Conservation (phyloP, 2,329 filamentous ascomycete species). For the Monilinia vaccinii-corymbosi region DNA sequence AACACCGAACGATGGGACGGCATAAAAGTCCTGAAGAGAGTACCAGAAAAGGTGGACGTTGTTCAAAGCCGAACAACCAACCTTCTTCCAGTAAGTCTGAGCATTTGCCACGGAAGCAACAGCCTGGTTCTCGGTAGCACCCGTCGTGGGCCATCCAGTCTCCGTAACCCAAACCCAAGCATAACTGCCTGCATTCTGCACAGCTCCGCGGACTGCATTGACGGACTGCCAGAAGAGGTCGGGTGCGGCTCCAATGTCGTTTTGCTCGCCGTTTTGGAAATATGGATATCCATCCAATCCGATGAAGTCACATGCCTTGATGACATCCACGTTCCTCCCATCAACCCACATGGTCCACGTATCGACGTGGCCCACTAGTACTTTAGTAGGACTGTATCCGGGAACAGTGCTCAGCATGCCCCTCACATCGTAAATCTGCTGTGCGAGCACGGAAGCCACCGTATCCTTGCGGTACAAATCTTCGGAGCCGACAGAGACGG, state of each 20-base stretch:
- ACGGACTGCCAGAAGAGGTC: slow-evolving; percentile 41
- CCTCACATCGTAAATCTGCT: slow-evolving; percentile 41
- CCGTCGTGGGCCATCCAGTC: slow-evolving; percentile 55
- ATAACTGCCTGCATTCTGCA: slow-evolving; percentile 37
- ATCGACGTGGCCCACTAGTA: slow-evolving; percentile 56
- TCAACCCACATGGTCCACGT: slow-evolving; percentile 58
- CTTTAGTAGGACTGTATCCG: slow-evolving; percentile 41
- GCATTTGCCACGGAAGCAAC: slow-evolving; percentile 48
- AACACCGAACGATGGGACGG: slow-evolving; percentile 33
- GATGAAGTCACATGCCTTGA: slow-evolving; percentile 54
- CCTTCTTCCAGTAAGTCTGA: slow-evolving; percentile 52
- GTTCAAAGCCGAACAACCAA: slow-evolving; percentile 50
- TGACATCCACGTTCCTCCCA: slow-evolving; percentile 47
- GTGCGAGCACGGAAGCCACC: not conserved
- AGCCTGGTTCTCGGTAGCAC: slow-evolving; percentile 44
- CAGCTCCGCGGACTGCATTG: slow-evolving; percentile 27
- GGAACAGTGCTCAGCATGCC: slow-evolving; percentile 40
- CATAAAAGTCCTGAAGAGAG: slow-evolving; percentile 45
- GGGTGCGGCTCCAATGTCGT: slow-evolving; percentile 45
- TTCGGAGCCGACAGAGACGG: slow-evolving; percentile 56
- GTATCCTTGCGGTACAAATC: slow-evolving; percentile 52
- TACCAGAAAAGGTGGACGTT: slow-evolving; percentile 53
- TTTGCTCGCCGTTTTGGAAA: slow-evolving; percentile 49
- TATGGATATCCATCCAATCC: slow-evolving; percentile 59
- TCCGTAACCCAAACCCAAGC: slow-evolving; percentile 55